Percentiles rank a stretch among this genome's conserved stretches.
These are phyloP conservation scores for Solanum etuberosum DNA, from an alignment of 257 asterid genomes.

Conservation along the genomic window DNA sequence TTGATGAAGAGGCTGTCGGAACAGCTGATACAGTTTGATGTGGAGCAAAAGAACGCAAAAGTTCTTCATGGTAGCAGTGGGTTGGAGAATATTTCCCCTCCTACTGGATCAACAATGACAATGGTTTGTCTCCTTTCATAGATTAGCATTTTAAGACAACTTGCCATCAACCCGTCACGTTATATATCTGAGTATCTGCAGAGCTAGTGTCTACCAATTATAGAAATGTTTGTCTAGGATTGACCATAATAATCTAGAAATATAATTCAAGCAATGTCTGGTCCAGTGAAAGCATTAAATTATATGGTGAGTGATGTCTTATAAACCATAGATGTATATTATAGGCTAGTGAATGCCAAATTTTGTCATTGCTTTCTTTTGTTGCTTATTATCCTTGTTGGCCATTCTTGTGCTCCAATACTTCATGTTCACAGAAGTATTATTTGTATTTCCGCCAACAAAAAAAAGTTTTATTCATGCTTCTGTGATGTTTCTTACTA, in stretches of 20 bases:
- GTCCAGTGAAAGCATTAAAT: slow-evolving; percentile 86
- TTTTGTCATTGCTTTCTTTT: background rate
- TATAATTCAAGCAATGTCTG: slow-evolving; percentile 25
- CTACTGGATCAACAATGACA: background rate
- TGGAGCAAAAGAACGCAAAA: background rate
- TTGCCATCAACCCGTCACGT: background rate
- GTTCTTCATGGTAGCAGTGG: background rate
- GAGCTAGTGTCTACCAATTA: background rate
- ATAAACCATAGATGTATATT: background rate
- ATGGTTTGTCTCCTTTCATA: background rate
- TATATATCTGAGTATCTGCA: background rate
- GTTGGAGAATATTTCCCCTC: background rate
- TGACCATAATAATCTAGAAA: background rate
- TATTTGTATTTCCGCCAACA: background rate
- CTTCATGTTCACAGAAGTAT: background rate
- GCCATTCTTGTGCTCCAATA: background rate
- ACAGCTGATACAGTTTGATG: background rate
- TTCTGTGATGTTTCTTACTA: background rate
- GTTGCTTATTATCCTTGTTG: background rate
- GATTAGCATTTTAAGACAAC: background rate
- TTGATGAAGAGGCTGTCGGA: too few relatives aligned
- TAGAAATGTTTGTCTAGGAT: background rate
- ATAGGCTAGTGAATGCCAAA: background rate
- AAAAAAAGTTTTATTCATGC: background rate
- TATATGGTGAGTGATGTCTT: slow-evolving; percentile 50